These are phyloP conservation scores for Eucalyptus erythrocorys DNA, from an alignment of 345 rosid genomes.

Conservation along the genomic window DNA sequence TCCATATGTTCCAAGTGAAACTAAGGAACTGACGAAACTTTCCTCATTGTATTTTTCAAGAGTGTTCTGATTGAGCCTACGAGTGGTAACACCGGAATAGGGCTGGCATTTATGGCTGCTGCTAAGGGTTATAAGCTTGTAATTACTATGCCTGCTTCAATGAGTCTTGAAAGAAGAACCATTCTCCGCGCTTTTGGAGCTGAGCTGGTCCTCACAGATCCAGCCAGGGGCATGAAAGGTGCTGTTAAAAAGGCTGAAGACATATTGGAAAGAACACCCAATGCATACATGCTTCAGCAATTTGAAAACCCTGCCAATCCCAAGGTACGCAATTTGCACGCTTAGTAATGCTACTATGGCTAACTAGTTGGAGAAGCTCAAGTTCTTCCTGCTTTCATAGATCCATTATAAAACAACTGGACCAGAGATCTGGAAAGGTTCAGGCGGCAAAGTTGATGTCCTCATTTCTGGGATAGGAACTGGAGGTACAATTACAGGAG, in stretches of 20 bases:
- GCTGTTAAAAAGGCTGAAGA: constrained; percentile 64
- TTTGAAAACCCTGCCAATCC: constrained; percentile 72
- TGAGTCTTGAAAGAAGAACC: constrained; percentile 75
- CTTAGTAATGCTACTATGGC: not conserved
- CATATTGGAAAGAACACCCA: constrained; percentile 42
- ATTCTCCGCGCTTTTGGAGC: constrained; percentile 70
- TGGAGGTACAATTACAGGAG: constrained; percentile 58
- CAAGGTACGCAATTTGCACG: constrained; percentile 18
- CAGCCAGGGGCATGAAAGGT: constrained; percentile 57
- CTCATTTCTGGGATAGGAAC: constrained; percentile 58
- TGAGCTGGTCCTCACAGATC: constrained; percentile 60
- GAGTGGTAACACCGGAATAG: constrained; percentile 68
- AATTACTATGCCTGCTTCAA: constrained; percentile 66
- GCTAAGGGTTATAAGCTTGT: constrained; percentile 62
- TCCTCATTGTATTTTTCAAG: constrained; percentile 7
- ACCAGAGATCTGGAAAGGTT: constrained; percentile 54
- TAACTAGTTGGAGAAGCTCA: not conserved
- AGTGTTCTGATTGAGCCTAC: constrained; percentile 67
- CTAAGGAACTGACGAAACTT: not conserved
- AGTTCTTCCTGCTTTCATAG: not conserved
- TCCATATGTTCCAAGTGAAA: not conserved
- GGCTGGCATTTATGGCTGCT: constrained; percentile 69
- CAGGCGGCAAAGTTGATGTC: constrained; percentile 47
- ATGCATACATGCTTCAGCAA: constrained; percentile 52
- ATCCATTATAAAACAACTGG: constrained; percentile 60